Percentiles rank a stretch among this genome's conserved stretches.
phyloP scores from a whole-genome alignment of 1,139 yeast species.

The Pneumocystis sp. region DNA sequence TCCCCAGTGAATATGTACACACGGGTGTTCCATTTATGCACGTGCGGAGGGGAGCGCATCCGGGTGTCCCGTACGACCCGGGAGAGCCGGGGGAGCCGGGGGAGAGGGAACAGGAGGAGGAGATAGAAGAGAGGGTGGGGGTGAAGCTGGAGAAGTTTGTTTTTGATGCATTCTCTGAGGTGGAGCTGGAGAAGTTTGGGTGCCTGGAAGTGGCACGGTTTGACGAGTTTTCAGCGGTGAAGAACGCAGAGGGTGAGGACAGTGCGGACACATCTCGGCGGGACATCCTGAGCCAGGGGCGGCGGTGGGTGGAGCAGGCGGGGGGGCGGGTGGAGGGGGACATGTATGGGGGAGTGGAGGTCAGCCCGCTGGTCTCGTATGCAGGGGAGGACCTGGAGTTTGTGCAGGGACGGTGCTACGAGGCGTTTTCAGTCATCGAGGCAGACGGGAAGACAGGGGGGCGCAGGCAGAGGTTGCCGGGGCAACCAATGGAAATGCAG shows the following conservation, averaged over 20 bases:
- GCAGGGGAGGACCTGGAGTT: conserved; percentile 65
- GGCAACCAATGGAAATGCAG: too few species aligned
- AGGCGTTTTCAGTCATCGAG: not conserved
- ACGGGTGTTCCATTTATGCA: conserved; percentile 46
- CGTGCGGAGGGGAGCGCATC: conserved; percentile 35
- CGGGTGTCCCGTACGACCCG: too few species aligned
- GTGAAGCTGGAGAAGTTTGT: conserved; percentile 92
- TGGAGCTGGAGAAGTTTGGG: conserved; percentile 63
- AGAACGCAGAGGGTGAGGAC: conserved; percentile 56
- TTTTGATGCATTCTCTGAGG: conserved; percentile 83
- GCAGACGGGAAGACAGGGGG: too few species aligned
- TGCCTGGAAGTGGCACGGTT: conserved; percentile 78
- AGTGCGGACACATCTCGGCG: conserved; percentile 69
- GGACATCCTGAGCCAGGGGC: conserved; percentile 52
- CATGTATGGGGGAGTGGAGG: conserved; percentile 45
- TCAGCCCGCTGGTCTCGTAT: conserved; percentile 59
- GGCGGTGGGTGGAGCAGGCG: conserved; percentile 56
- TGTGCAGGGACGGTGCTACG: not conserved
- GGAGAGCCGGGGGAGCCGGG: too few species aligned
- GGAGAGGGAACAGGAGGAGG: too few species aligned
- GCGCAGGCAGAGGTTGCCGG: too few species aligned
- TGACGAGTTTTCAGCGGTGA: conserved; percentile 84
- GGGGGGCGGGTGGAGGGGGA: conserved; percentile 45
- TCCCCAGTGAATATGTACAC: too few species aligned
- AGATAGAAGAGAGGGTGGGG: conserved; percentile 29